phyloP scores from a whole-genome alignment of 371 early-diverging fungal genomes.

The Mortierella sp. region DNA sequence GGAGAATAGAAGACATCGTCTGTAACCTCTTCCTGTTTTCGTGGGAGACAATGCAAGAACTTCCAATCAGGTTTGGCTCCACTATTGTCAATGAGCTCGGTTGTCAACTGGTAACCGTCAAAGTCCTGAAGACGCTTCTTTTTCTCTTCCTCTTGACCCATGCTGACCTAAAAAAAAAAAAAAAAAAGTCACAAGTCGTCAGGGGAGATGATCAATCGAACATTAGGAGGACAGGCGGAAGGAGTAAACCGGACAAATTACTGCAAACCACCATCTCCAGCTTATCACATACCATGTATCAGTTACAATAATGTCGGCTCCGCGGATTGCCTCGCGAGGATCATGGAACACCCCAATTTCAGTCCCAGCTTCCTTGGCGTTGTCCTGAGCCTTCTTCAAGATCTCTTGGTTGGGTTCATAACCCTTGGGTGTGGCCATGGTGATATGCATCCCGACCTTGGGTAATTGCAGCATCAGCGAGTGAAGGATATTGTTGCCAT shows the following conservation, averaged over 20 bases:
- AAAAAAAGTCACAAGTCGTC: background rate
- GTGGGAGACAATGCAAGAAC: slow-evolving; percentile 97
- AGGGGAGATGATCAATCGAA: no score
- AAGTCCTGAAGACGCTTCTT: slow-evolving; percentile 83
- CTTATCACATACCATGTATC: slow-evolving; percentile 86
- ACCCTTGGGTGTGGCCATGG: slow-evolving; percentile 86
- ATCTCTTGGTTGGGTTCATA: slow-evolving; percentile 81
- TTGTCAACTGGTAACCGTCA: slow-evolving; percentile 89
- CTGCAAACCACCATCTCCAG: no score
- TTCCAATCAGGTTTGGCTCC: slow-evolving; percentile 88
- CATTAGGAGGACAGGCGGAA: no score
- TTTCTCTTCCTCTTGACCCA: slow-evolving; percentile 97
- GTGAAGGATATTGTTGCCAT: slow-evolving; percentile 95
- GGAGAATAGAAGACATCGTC: slow-evolving; percentile 95
- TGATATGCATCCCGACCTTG: slow-evolving; percentile 84
- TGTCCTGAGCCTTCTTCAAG: slow-evolving; percentile 66
- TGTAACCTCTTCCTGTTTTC: slow-evolving; percentile 95
- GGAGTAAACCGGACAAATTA: no score
- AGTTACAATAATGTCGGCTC: slow-evolving; percentile 91
- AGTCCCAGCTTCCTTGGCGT: slow-evolving; percentile 59
- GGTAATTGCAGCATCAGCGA: slow-evolving; percentile 90
- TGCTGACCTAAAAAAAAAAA: slow-evolving; percentile 72
- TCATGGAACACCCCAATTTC: slow-evolving; percentile 69
- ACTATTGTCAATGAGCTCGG: slow-evolving; percentile 76
- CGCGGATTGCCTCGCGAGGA: slow-evolving; percentile 82